Conservation (phyloP, 371 early-diverging fungal genomes). For the Circinella minor region DNA sequence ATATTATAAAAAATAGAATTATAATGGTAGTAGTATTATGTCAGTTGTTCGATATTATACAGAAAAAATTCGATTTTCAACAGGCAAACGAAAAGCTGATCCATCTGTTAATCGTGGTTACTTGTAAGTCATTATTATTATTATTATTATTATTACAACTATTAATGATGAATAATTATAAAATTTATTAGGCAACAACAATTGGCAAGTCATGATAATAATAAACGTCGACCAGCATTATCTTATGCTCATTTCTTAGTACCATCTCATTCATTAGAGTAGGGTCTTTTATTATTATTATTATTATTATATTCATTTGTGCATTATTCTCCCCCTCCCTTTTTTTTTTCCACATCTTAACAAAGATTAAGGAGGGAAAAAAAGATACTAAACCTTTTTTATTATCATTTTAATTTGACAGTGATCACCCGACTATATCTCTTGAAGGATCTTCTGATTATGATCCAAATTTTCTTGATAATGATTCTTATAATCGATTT, state of each 20-base stretch:
- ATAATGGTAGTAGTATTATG: constrained; percentile 33
- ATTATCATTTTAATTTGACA: background rate
- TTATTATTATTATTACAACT: background rate
- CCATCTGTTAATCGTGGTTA: constrained; percentile 40
- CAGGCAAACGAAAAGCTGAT: constrained; percentile 34
- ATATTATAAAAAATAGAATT: constrained; percentile 21
- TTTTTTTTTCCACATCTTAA: too few species aligned
- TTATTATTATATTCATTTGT: too few species aligned
- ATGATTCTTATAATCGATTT: constrained; percentile 52
- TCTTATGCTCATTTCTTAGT: constrained; percentile 54
- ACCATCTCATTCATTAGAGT: constrained; percentile 44
- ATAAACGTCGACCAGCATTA: constrained; percentile 39
- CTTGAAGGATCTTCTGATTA: constrained; percentile 30
- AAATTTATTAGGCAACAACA: constrained; percentile 44
- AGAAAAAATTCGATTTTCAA: constrained; percentile 48
- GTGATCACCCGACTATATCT: background rate
- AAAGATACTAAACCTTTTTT: background rate
- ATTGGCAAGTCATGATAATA: constrained; percentile 37
- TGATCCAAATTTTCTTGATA: constrained; percentile 66
- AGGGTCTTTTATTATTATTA: constrained; percentile 6
- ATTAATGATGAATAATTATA: background rate
- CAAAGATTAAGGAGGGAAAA: background rate
- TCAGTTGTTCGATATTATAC: constrained; percentile 56
- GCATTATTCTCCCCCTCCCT: too few species aligned
- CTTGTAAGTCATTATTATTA: constrained; percentile 30